phyloP scores from a whole-genome alignment of 805 yeast species.

The Ogataea trehaloabstinens region DNA sequence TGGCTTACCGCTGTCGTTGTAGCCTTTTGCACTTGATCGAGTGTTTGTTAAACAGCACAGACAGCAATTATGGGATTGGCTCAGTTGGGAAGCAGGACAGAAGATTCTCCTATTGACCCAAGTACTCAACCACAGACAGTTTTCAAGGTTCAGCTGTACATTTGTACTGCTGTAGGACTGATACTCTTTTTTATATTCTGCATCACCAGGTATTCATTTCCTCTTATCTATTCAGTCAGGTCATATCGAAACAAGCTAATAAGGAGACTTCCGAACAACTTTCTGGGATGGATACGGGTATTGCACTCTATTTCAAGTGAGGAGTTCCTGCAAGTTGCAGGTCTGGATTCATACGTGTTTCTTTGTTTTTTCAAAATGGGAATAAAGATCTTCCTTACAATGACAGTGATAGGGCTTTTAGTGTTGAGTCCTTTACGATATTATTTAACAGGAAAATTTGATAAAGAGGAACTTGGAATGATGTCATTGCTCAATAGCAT shows the following conservation, averaged over 20 bases:
- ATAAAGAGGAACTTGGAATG: slow-evolving; percentile 25
- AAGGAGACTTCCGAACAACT: slow-evolving; percentile 43
- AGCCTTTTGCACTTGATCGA: neutral
- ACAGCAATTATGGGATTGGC: neutral
- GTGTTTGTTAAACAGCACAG: neutral
- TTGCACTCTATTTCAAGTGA: slow-evolving; percentile 45
- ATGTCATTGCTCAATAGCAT: slow-evolving; percentile 7
- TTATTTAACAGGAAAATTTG: slow-evolving; percentile 48
- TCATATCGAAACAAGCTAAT: slow-evolving; percentile 46
- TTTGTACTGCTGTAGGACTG: slow-evolving; percentile 47
- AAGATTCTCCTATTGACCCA: slow-evolving; percentile 42
- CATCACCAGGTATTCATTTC: slow-evolving; percentile 50
- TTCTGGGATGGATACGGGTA: slow-evolving; percentile 54
- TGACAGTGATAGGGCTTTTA: slow-evolving; percentile 45
- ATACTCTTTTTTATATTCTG: slow-evolving; percentile 49
- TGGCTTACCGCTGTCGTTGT: too few relatives aligned
- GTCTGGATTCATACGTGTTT: slow-evolving; percentile 57
- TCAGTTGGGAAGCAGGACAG: slow-evolving; percentile 12
- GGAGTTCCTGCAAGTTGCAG: slow-evolving; percentile 55
- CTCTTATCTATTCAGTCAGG: slow-evolving; percentile 55
- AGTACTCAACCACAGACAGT: slow-evolving; percentile 48
- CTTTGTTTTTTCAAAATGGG: slow-evolving; percentile 58
- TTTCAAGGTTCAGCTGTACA: slow-evolving; percentile 51
- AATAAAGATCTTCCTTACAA: slow-evolving; percentile 42
- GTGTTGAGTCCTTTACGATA: slow-evolving; percentile 55